These are phyloP conservation scores for Lentinula sp. DNA, from an alignment of 768 basidiomycete genomes.

Conservation along the genomic window DNA sequence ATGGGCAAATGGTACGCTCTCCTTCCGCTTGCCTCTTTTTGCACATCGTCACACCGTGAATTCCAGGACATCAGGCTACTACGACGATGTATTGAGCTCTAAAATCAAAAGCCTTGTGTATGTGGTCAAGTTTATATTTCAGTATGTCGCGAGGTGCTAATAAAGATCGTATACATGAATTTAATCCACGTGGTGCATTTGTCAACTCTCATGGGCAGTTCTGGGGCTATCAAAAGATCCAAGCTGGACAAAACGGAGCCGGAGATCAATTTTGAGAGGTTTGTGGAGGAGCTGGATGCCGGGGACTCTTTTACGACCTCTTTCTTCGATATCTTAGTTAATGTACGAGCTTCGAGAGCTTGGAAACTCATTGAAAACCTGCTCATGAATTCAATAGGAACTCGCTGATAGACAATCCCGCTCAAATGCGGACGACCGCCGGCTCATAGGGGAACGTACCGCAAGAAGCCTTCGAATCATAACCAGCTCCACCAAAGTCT, in stretches of 20 bases:
- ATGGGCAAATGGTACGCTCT: slow-evolving; percentile 70
- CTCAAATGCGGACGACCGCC: slow-evolving; percentile 44
- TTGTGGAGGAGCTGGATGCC: slow-evolving; percentile 70
- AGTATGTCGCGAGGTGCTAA: neutral
- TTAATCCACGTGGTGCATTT: slow-evolving; percentile 3
- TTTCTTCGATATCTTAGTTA: slow-evolving; percentile 71
- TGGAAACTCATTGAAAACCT: neutral
- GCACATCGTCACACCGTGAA: neutral
- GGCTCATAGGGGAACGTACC: slow-evolving; percentile 63
- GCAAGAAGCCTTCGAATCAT: slow-evolving; percentile 56
- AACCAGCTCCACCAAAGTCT: slow-evolving; percentile 46
- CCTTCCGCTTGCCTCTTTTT: slow-evolving; percentile 4
- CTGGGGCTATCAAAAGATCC: slow-evolving; percentile 66
- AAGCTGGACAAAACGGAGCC: slow-evolving; percentile 61
- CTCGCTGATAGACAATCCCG: slow-evolving; percentile 67
- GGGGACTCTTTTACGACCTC: slow-evolving; percentile 80
- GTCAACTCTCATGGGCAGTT: slow-evolving; percentile 29
- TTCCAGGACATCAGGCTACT: slow-evolving; percentile 62
- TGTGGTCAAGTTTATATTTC: slow-evolving; percentile 20
- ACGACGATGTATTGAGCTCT: slow-evolving; percentile 65
- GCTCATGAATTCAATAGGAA: slow-evolving; percentile 40
- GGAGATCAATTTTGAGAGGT: slow-evolving; percentile 64
- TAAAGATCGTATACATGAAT: neutral
- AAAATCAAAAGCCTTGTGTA: slow-evolving; percentile 81
- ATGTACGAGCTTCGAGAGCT: slow-evolving; percentile 37